Conservation (phyloP, 1,284 basidiomycete genomes). For the Sanghuangporus weigelae region DNA sequence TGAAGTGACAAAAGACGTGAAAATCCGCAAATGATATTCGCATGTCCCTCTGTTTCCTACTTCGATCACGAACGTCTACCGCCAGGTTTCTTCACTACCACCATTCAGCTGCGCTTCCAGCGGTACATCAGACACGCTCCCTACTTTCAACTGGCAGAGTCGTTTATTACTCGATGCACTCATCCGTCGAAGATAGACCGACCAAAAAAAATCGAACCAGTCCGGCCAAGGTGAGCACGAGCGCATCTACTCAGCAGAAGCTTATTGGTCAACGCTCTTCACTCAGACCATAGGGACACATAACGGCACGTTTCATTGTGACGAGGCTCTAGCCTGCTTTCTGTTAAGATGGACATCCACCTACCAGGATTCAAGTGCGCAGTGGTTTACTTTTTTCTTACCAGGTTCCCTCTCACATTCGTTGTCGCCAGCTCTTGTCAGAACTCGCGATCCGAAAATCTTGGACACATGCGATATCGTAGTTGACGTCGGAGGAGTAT, state of each 20-base stretch:
- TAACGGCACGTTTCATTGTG: constrained; percentile 95
- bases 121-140: no score
- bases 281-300: constrained; percentile 82
- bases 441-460: constrained; percentile 76
- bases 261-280: neutral
- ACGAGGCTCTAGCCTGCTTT: constrained; percentile 93
- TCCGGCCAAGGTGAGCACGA: neutral
- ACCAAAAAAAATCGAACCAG: constrained; percentile 5
- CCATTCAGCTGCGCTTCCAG: neutral
- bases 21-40: neutral
- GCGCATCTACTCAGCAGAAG: neutral
- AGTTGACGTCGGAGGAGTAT: constrained; percentile 96
- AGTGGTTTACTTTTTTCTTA: neutral
- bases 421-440: constrained; percentile 57
- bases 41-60: neutral
- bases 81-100: neutral
- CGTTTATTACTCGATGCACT: no score
- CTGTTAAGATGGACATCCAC: constrained; percentile 75
- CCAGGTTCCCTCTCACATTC: neutral
- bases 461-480: constrained; percentile 90
- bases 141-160: no score
- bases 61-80: neutral
- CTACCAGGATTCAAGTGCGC: constrained; percentile 71
- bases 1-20: neutral
- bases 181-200: neutral